A percentile compares a stretch with the other conserved stretches of the same genome.
Evolutionary conservation across 768 basidiomycete species (phyloP).

Genomic region (Neoboletus subvelutipes): DNA sequence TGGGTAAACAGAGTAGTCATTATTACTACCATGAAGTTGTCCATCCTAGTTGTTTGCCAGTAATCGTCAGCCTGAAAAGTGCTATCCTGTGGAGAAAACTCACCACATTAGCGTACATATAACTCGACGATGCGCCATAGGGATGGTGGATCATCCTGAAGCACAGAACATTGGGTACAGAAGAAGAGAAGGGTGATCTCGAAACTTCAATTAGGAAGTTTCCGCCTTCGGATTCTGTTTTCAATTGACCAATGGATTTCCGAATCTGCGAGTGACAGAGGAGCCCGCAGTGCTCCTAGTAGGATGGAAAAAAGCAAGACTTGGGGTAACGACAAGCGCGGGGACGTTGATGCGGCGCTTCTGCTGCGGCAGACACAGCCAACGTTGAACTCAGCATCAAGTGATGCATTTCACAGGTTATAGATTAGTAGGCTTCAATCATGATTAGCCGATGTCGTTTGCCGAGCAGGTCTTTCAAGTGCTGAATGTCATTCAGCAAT

Average conservation of each 20-base stretch:
- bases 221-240: neutral
- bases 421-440: no score
- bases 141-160: conserved; percentile 32
- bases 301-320: neutral
- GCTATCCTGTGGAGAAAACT: neutral
- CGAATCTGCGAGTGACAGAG: neutral
- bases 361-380: neutral
- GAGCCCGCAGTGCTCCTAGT: neutral
- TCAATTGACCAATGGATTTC: conserved; percentile 1
- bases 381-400: neutral
- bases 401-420: conserved; percentile 1
- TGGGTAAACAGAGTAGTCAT: neutral
- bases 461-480: no score
- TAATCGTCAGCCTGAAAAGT: neutral
- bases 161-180: conserved; percentile 18
- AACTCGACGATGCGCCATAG: conserved; percentile 29
- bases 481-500: no score
- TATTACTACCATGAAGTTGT: neutral
- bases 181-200: conserved; percentile 3
- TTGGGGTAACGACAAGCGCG: neutral
- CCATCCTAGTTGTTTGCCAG: conserved; percentile 11
- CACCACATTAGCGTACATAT: conserved; percentile 26
- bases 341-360: neutral
- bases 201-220: conserved; percentile 1
- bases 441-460: neutral